Conservation (phyloP, 768 basidiomycete species). For the Boletus speciosus region DNA sequence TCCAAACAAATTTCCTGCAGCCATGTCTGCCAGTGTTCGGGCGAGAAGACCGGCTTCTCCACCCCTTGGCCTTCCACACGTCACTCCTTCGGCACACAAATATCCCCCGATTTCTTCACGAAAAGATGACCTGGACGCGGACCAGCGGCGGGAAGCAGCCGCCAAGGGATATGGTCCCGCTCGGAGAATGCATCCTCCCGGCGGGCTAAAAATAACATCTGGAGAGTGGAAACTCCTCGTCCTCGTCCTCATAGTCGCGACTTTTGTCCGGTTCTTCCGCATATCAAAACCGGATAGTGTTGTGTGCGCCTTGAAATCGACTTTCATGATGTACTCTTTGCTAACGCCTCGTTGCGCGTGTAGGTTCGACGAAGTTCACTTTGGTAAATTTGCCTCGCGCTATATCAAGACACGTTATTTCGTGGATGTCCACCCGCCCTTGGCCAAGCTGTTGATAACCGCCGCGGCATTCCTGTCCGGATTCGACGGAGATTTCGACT, state of each 20-base stretch:
- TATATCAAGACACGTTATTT: conserved; percentile 93
- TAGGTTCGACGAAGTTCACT: conserved; percentile 98
- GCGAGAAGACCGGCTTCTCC: conserved; percentile 69
- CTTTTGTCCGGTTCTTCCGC: conserved; percentile 80
- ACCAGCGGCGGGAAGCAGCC: conserved; percentile 65
- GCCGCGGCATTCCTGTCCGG: conserved; percentile 84
- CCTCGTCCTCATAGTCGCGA: conserved; percentile 63
- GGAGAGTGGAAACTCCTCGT: conserved; percentile 79
- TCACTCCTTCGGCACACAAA: conserved; percentile 39
- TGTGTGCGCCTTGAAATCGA: conserved; percentile 57
- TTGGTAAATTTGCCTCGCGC: conserved; percentile 92
- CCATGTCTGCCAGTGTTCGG: conserved; percentile 52
- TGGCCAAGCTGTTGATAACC: conserved; percentile 94
- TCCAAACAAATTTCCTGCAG: conserved; percentile 4
- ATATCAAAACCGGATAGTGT: conserved; percentile 86
- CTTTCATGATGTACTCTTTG: neutral
- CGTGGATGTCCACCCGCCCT: conserved; percentile 94
- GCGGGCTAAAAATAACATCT: conserved; percentile 60
- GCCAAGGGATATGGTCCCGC: conserved; percentile 60
- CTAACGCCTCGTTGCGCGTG: conserved; percentile 1
- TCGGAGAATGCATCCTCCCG: conserved; percentile 45
- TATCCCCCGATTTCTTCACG: conserved; percentile 54
- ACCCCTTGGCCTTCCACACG: conserved; percentile 44
- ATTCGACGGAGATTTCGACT: conserved; percentile 92
- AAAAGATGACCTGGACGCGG: conserved; percentile 70